These are phyloP conservation scores for Grosmannia huntii DNA, from an alignment of 2,329 filamentous ascomycete genomes.

Conservation along the genomic window DNA sequence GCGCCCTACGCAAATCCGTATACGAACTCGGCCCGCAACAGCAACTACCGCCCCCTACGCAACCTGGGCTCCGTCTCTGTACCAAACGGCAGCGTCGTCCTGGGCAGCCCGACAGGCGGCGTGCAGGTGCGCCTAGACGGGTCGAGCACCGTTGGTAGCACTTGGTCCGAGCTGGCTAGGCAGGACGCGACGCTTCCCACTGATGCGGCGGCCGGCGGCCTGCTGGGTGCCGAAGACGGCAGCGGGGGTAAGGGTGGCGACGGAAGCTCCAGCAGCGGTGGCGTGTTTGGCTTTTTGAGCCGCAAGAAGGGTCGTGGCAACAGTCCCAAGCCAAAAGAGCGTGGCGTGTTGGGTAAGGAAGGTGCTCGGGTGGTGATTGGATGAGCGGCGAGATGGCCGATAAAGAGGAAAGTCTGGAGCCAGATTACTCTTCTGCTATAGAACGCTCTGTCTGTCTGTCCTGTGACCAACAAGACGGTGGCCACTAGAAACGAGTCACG, in stretches of 20 bases:
- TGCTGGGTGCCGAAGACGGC: constrained; percentile 35
- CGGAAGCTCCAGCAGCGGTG: constrained; percentile 42
- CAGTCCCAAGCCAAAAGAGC: constrained; percentile 88
- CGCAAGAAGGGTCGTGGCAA: constrained; percentile 82
- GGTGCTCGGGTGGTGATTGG: constrained; percentile 74
- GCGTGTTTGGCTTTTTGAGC: constrained; percentile 81
- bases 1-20: constrained; percentile 36
- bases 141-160: constrained; percentile 31
- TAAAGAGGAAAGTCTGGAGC: neutral
- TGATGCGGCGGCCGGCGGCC: constrained; percentile 42
- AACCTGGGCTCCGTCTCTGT: constrained; percentile 24
- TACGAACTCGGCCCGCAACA: constrained; percentile 17
- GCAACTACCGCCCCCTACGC: constrained; percentile 1
- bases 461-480: neutral
- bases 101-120: constrained; percentile 67
- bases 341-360: constrained; percentile 88
- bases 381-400: constrained; percentile 22
- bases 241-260: constrained; percentile 34
- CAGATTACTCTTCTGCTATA: neutral
- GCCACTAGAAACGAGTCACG: neutral
- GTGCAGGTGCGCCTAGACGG: constrained; percentile 87
- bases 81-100: constrained; percentile 51
- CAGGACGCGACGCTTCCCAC: constrained; percentile 64
- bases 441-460: neutral
- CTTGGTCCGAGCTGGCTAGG: constrained; percentile 83